Base-by-base conservation (phyloP, 2,329 filamentous ascomycete genomes). In the Colletotrichum trifolii region DNA sequence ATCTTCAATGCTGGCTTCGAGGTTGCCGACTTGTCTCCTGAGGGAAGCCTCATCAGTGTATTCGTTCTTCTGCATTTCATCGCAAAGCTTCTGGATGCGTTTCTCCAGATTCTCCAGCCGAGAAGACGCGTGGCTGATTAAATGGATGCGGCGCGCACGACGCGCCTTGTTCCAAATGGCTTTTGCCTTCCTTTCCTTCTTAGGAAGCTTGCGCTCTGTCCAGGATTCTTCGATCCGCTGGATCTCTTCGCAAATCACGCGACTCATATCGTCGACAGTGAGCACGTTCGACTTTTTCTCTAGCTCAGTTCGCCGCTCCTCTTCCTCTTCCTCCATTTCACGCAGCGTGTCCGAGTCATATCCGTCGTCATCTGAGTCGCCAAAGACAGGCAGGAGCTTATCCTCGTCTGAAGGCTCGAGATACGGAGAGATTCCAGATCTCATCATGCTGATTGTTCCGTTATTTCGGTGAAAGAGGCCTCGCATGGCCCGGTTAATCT, bases 1-100 rank as follows among this genome's bases (percentile, higher is more conserved):
- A 59, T 91, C 84, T 40, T 86, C 83, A 1, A 97, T 77, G 4
- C 83, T 93, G 5, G 81, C 78, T 64, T 95, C 88, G 59, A 97
- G 78, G 40, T 78, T 83, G 10, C 78, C 76, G 53, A 88, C 88
- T 70, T 88, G 85, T 6, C 76, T 78, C 34, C 81, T 77, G 12
- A 96, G 73, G 12, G 88, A 82, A 1, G 75, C 70, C 25, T 79
- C 77, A 8, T 79, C 85, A 10, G 76, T 74, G 85, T 89, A 93
- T 36, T 80, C 73, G 13, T 83, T 77, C 1, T 73, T 69, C 25
- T 81, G 68, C 39, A 93, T 86, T 17, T 87, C 82, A 1, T 80
- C 70, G 9, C 82, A 81, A 13, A 88, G 75, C 50, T 83, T 87
- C n/a, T 74, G 72, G 36, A 95, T 79, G 9, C 90, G 87, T 2